Evolutionary conservation across 305 asterid species (phyloP).

Genomic region (Fraxinus greggii): DNA sequence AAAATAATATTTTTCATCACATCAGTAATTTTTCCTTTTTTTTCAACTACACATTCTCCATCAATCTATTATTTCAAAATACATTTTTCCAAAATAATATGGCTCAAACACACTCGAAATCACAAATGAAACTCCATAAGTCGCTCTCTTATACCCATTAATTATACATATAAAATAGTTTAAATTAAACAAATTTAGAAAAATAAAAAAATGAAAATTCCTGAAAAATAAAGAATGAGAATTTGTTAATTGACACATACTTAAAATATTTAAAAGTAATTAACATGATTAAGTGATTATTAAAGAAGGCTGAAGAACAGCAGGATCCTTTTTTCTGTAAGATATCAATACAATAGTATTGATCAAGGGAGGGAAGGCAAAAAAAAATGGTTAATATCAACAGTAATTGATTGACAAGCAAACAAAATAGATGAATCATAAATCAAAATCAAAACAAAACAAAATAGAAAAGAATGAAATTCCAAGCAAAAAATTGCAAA

Average conservation of each 20-base stretch:
- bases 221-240: not conserved
- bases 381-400: not conserved
- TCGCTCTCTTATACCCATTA: not conserved
- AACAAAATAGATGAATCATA: constrained; percentile 17
- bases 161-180: not conserved
- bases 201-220: not conserved
- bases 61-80: too few relatives aligned
- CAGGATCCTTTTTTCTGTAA: not conserved
- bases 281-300: not conserved
- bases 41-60: too few relatives aligned
- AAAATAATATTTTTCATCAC: too few relatives aligned
- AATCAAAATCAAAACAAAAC: constrained; percentile 7
- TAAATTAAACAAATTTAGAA: not conserved
- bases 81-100: too few relatives aligned
- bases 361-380: constrained; percentile 13
- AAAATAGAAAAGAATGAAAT: constrained; percentile 14
- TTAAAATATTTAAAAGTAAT: not conserved
- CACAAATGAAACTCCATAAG: not conserved
- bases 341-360: constrained; percentile 4
- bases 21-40: too few relatives aligned
- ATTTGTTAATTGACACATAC: not conserved
- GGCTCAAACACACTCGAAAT: too few relatives aligned
- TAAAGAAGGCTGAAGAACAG: not conserved
- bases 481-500: constrained; percentile 26
- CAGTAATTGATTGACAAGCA: constrained; percentile 23